Evolutionary conservation across 2,329 filamentous ascomycete species (phyloP).

Genomic region (Aspergillus hortae): DNA sequence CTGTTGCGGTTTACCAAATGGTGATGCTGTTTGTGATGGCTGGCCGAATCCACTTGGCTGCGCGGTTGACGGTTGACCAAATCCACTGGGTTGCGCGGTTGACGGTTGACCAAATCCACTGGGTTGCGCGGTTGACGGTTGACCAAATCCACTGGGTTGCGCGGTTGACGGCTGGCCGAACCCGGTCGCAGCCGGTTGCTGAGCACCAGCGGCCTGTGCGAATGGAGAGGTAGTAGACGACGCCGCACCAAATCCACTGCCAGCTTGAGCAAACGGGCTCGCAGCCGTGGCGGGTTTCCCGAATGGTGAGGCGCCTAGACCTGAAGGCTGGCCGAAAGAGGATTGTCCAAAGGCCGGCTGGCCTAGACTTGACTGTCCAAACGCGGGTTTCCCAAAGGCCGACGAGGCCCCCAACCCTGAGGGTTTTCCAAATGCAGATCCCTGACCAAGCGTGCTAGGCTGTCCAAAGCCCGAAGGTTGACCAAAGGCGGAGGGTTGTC

Average conservation of each 20-base stretch:
- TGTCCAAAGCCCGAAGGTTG: slow-evolving; percentile 25
- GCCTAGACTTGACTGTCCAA: slow-evolving; percentile 40
- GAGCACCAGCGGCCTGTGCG: slow-evolving; percentile 27
- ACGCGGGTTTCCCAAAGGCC: slow-evolving; percentile 40
- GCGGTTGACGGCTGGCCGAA: slow-evolving; percentile 26
- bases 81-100: slow-evolving; percentile 19
- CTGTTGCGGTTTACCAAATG: slow-evolving; percentile 27
- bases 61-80: slow-evolving; percentile 29
- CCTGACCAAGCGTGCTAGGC: slow-evolving; percentile 21
- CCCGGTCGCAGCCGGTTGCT: slow-evolving; percentile 18
- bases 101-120: slow-evolving; percentile 34
- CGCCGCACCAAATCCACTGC: slow-evolving; percentile 19
- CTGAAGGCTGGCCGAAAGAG: slow-evolving; percentile 23
- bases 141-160: slow-evolving; percentile 31
- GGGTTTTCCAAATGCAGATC: slow-evolving; percentile 42
- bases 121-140: slow-evolving; percentile 18
- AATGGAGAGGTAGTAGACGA: slow-evolving; percentile 25
- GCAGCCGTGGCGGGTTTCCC: slow-evolving; percentile 28
- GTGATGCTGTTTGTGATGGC: slow-evolving; percentile 20
- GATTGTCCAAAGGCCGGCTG: slow-evolving; percentile 10
- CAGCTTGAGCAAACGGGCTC: slow-evolving; percentile 44
- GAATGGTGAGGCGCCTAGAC: slow-evolving; percentile 26
- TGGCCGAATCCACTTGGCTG: slow-evolving; percentile 33
- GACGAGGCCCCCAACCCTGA: slow-evolving; percentile 22
- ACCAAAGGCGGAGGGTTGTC: slow-evolving; percentile 17